Evolutionary conservation across 2,329 filamentous ascomycete species (phyloP).

Genomic region (Arthrobotrys conoides): DNA sequence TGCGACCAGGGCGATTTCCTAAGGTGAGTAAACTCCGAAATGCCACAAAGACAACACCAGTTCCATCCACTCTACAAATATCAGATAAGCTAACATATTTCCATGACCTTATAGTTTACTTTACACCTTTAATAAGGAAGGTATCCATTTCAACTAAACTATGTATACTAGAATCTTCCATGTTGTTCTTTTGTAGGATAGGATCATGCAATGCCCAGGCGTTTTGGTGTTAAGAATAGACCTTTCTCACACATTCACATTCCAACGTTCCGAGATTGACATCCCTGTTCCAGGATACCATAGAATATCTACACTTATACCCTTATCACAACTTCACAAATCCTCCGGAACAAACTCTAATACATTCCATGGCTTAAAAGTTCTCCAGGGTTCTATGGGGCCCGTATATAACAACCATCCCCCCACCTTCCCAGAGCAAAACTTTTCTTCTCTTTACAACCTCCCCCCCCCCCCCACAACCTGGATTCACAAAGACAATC

Average conservation of each 20-base stretch:
- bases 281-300: too few species aligned
- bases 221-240: conserved; percentile 31
- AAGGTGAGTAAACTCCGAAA: conserved; percentile 52
- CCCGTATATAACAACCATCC: too few species aligned
- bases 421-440: too few species aligned
- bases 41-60: conserved; percentile 24
- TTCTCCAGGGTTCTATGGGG: too few species aligned
- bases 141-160: conserved; percentile 80
- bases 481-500: too few species aligned
- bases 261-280: neutral
- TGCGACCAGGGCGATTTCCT: conserved; percentile 95
- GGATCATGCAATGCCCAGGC: conserved; percentile 14
- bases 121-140: conserved; percentile 87
- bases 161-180: conserved; percentile 13
- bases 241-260: neutral
- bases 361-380: too few species aligned
- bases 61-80: neutral
- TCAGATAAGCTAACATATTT: conserved; percentile 32
- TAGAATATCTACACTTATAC: too few species aligned
- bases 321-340: too few species aligned
- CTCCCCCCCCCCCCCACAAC: too few species aligned
- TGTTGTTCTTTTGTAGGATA: conserved; percentile 23
- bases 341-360: too few species aligned
- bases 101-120: conserved; percentile 66
- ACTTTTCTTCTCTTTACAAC: too few species aligned